Percentiles rank a stretch among this genome's conserved stretches.
Evolutionary conservation across 2,329 filamentous ascomycete species (phyloP).

Genomic region (Phyllachora maydis): DNA sequence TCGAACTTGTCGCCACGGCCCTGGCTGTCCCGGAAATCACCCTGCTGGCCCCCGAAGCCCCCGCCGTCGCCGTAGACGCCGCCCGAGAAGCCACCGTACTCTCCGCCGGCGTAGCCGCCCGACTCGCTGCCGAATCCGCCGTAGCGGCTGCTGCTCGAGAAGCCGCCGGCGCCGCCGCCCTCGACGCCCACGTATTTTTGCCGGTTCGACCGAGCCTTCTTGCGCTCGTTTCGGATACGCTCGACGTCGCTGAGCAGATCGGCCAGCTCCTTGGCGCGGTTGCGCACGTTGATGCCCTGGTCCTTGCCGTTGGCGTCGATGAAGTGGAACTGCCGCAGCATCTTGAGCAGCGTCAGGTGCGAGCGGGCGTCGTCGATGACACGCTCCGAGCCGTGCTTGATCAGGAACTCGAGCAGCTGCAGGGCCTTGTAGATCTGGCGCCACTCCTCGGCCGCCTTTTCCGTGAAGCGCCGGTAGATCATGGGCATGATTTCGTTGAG

Average conservation of each 20-base stretch:
- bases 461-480: conserved; percentile 98
- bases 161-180: conserved; percentile 44
- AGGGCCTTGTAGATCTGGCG: conserved; percentile 97
- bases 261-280: conserved; percentile 84
- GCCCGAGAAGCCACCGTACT: conserved; percentile 39
- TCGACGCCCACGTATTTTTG: conserved; percentile 94
- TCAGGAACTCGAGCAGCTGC: conserved; percentile 80
- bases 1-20: conserved; percentile 62
- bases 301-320: conserved; percentile 96
- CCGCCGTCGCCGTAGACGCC: conserved; percentile 91
- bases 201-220: conserved; percentile 77
- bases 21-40: conserved; percentile 47
- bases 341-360: conserved; percentile 87
- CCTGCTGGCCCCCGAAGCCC: conserved; percentile 64
- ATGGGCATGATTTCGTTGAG: conserved; percentile 99
- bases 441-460: conserved; percentile 97
- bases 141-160: conserved; percentile 40
- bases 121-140: conserved; percentile 86
- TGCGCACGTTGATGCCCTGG: conserved; percentile 92
- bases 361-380: conserved; percentile 94
- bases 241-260: conserved; percentile 91
- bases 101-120: conserved; percentile 44
- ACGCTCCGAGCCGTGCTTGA: conserved; percentile 94
- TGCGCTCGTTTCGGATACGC: conserved; percentile 58
- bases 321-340: conserved; percentile 95